Evolutionary conservation across 257 asterid species (phyloP).

Genomic region (Orobanche coerulescens): DNA sequence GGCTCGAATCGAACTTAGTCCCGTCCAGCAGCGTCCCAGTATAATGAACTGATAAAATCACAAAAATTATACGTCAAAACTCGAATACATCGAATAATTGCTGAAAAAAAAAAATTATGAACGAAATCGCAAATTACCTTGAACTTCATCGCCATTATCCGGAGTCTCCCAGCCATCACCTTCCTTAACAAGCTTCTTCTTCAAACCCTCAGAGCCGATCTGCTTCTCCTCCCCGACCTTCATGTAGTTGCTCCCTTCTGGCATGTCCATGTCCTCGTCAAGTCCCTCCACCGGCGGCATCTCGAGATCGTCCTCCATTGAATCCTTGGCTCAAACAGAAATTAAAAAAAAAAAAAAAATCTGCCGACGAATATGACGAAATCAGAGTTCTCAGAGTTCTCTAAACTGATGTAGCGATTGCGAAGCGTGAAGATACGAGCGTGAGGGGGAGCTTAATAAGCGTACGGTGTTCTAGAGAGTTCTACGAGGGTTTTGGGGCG

Average conservation of each 20-base stretch:
- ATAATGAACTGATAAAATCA: slow-evolving; percentile 44
- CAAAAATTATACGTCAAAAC: slow-evolving; percentile 4
- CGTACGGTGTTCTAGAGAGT: slow-evolving; percentile 35
- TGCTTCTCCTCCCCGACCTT: slow-evolving; percentile 76
- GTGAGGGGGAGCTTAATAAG: slow-evolving; percentile 21
- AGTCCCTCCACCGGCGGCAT: slow-evolving; percentile 42
- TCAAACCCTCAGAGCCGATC: slow-evolving; percentile 52
- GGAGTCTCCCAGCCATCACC: slow-evolving; percentile 74
- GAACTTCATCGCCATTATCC: slow-evolving; percentile 53
- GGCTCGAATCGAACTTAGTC: slow-evolving; percentile 70
- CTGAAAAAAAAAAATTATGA: background rate
- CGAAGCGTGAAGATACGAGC: background rate
- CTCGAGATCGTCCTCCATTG: slow-evolving; percentile 57
- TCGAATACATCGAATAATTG: background rate
- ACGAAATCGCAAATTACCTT: slow-evolving; percentile 26
- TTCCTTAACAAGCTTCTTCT: slow-evolving; percentile 65
- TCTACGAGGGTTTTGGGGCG: slow-evolving; percentile 47
- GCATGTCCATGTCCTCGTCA: slow-evolving; percentile 62
- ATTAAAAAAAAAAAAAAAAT: background rate
- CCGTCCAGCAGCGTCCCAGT: slow-evolving; percentile 68
- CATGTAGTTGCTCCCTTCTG: slow-evolving; percentile 39
- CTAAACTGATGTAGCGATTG: background rate
- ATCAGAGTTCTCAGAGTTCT: background rate
- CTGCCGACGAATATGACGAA: background rate
- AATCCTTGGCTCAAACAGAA: background rate